These are phyloP conservation scores for Tetrapisispora pingtungensis DNA, from an alignment of 805 yeast species.

Conservation along the genomic window DNA sequence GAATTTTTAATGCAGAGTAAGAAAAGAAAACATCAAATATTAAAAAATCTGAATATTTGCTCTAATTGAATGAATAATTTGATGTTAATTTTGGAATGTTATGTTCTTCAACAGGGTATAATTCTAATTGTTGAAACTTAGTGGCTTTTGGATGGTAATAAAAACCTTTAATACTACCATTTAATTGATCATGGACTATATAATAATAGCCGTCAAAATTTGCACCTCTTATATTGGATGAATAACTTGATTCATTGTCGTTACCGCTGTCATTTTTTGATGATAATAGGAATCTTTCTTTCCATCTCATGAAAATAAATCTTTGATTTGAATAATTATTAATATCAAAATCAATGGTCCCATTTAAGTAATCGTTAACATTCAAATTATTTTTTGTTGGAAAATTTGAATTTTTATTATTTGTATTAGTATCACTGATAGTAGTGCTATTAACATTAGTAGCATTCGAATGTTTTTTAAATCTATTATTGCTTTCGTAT, in stretches of 20 bases:
- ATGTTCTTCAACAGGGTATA: conserved; percentile 25
- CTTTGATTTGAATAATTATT: conserved; percentile 32
- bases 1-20: background rate
- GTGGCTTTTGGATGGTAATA: conserved; percentile 77
- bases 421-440: too few relatives aligned
- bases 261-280: conserved; percentile 22
- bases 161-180: conserved; percentile 69
- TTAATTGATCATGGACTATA: conserved; percentile 65
- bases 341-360: background rate
- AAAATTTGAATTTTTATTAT: background rate
- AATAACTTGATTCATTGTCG: background rate
- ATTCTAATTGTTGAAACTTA: conserved; percentile 62
- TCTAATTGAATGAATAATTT: conserved; percentile 1
- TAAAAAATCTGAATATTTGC: too few relatives aligned
- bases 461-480: background rate
- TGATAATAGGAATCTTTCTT: conserved; percentile 60
- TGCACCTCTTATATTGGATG: conserved; percentile 44
- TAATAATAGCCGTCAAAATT: conserved; percentile 91
- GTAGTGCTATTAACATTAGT: background rate
- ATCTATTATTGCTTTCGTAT: background rate
- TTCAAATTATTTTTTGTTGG: background rate
- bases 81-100: background rate
- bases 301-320: conserved; percentile 85
- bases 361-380: background rate
- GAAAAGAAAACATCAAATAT: too few relatives aligned